A percentile compares a stretch with the other conserved stretches of the same genome.
Evolutionary conservation across 345 rosid genomes (phyloP).

Genomic region (Eucalyptus curtisii): DNA sequence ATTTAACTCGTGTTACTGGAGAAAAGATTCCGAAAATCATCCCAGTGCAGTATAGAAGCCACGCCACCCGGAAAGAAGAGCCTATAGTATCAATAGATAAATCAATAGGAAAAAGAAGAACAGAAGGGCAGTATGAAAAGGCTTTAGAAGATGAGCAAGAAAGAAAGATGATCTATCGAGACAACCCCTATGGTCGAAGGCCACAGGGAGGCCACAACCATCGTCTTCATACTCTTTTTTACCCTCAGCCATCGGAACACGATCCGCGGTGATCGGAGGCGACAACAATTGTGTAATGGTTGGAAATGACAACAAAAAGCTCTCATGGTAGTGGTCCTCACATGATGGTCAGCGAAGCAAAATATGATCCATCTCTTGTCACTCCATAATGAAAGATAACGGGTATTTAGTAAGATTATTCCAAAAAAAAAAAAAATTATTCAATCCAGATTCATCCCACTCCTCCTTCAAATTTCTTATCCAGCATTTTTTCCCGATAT

Average conservation of each 20-base stretch:
- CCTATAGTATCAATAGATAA: background rate
- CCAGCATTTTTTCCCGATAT: rapidly evolving
- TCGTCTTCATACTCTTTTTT: background rate
- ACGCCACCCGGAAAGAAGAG: background rate
- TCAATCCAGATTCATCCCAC: rapidly evolving
- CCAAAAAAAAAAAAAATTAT: too few species aligned
- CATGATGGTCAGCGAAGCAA: background rate
- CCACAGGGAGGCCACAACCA: background rate
- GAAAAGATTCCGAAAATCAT: background rate
- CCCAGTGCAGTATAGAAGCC: background rate
- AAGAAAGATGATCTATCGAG: background rate
- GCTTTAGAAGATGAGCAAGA: background rate
- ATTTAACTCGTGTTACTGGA: background rate
- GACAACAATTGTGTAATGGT: rapidly evolving
- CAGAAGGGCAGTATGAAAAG: background rate
- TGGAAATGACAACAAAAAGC: background rate
- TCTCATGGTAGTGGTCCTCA: background rate
- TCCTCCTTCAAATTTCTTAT: background rate
- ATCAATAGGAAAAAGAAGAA: background rate
- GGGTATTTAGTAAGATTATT: background rate
- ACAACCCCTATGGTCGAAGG: background rate
- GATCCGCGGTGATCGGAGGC: background rate
- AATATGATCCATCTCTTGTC: background rate
- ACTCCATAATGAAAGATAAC: background rate
- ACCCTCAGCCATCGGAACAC: background rate